phyloP scores from a whole-genome alignment of 257 asterid genomes.

The Cynanchum wilfordii region DNA sequence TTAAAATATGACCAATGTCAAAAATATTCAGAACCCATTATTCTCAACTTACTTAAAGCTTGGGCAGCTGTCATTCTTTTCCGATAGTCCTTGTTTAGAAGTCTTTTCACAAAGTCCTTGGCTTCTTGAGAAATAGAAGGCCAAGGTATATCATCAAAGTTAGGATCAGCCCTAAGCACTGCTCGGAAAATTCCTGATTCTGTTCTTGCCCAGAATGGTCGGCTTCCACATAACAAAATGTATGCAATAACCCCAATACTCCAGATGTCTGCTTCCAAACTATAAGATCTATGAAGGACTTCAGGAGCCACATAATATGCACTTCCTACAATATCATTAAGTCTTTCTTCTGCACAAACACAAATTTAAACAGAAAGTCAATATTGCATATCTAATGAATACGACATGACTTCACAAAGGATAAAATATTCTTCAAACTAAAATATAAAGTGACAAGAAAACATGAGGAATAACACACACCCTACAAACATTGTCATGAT shows the following conservation, averaged over 20 bases:
- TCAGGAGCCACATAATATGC: conserved; percentile 99
- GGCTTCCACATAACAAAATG: conserved; percentile 90
- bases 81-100: conserved; percentile 85
- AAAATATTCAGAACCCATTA: background rate
- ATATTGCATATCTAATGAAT: background rate
- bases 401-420: background rate
- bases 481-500: background rate
- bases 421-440: background rate
- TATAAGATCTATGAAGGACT: conserved; percentile 93
- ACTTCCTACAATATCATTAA: conserved; percentile 97
- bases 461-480: background rate
- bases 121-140: conserved; percentile 78
- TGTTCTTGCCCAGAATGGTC: conserved; percentile 98
- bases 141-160: conserved; percentile 91
- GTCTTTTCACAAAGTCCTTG: conserved; percentile 86
- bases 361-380: conserved; percentile 5
- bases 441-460: background rate
- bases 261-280: conserved; percentile 96
- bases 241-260: conserved; percentile 92
- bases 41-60: conserved; percentile 72
- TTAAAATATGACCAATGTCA: background rate
- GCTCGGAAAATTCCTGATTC: conserved; percentile 97
- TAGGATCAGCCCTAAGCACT: conserved; percentile 92
- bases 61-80: conserved; percentile 99
- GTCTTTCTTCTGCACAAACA: conserved; percentile 65